Base-by-base conservation (phyloP, 2,329 filamentous ascomycete species). In the Gaeumannomyces tritici region DNA sequence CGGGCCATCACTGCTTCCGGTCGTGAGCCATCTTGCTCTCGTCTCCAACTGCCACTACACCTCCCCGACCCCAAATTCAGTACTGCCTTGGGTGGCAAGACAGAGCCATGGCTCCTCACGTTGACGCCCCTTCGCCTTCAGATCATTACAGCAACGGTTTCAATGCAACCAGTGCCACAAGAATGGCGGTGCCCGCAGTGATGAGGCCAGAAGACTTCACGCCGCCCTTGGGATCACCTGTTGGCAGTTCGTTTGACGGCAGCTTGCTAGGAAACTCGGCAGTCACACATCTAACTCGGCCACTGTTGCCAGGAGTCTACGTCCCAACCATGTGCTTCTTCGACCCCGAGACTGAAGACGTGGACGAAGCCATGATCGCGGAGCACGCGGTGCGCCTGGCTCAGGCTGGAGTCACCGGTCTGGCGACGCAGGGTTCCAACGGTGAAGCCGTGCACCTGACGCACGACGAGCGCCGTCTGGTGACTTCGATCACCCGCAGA, bases 371-470 rank as follows among this genome's bases (percentile, higher is more conserved):
- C 47, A 83, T 85, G 54, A 86, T 87, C 63, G 79, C 82, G 59
- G 80, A 77, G 61, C 79, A 83, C 71, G 86, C 88, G 47, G 82
- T 89, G 61, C 84, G 86, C 68, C 84, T 93, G n/a, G 89, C 89
- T 57, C 80, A 86, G 69, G 84, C 88, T 28, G 90, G 90, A 65
- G 84, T 93, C 55, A 83, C 87, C 15, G 89, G 89, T 26, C 80
- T 93, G 59, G 88, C 89, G 58, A 90, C 88, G 11, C 89, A 92
- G 72, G 90, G 90, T 58, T 91, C 88, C 70, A 93, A 93, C 70
- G 90, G 90, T 69, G 90, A 95, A 77, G 89, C 90, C 8, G 89
- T 91, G 15, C 89, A 92, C 70, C 81, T 93, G 42, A 85, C 86
- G 57, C 87, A 88, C 68, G 78, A 82, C 27, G 90, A 93, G 75